Evolutionary conservation across 768 basidiomycete genomes (phyloP).

Genomic region (Crepidotus variabilis): DNA sequence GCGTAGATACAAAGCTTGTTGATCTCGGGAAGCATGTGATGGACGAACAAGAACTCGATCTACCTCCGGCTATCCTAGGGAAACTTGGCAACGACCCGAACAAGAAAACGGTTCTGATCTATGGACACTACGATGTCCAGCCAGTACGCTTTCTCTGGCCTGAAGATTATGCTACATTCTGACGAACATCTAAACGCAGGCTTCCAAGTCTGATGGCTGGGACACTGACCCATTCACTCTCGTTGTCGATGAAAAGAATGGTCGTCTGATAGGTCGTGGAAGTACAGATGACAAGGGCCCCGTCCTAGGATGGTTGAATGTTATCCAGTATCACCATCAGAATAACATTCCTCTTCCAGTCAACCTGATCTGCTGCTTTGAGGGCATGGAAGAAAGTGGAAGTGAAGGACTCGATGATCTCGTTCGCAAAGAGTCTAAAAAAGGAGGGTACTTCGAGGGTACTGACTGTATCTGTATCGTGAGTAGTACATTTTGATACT

Average conservation of each 20-base stretch:
- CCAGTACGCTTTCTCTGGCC: slow-evolving; percentile 48
- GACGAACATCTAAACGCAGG: slow-evolving; percentile 20
- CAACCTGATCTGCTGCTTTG: slow-evolving; percentile 88
- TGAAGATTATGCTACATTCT: background rate
- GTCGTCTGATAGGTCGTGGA: slow-evolving; percentile 79
- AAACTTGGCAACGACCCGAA: slow-evolving; percentile 75
- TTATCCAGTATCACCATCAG: slow-evolving; percentile 77
- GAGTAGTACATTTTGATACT: slow-evolving; percentile 21
- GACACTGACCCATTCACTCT: slow-evolving; percentile 81
- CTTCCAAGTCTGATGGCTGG: slow-evolving; percentile 75
- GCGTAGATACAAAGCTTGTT: slow-evolving; percentile 69
- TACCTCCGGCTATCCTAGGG: slow-evolving; percentile 85
- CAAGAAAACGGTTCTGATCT: slow-evolving; percentile 93
- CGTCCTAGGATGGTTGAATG: slow-evolving; percentile 85
- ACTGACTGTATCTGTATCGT: slow-evolving; percentile 95
- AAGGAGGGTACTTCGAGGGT: slow-evolving; percentile 79
- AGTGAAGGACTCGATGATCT: slow-evolving; percentile 89
- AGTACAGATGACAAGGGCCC: slow-evolving; percentile 92
- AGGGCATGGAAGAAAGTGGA: slow-evolving; percentile 97
- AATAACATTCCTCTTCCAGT: slow-evolving; percentile 74
- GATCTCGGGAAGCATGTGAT: slow-evolving; percentile 73
- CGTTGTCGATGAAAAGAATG: slow-evolving; percentile 38
- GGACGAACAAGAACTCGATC: slow-evolving; percentile 62
- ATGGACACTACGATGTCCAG: slow-evolving; percentile 96
- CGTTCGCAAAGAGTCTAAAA: slow-evolving; percentile 67